phyloP scores from a whole-genome alignment of 345 rosid genomes.

The Turritis glabra region DNA sequence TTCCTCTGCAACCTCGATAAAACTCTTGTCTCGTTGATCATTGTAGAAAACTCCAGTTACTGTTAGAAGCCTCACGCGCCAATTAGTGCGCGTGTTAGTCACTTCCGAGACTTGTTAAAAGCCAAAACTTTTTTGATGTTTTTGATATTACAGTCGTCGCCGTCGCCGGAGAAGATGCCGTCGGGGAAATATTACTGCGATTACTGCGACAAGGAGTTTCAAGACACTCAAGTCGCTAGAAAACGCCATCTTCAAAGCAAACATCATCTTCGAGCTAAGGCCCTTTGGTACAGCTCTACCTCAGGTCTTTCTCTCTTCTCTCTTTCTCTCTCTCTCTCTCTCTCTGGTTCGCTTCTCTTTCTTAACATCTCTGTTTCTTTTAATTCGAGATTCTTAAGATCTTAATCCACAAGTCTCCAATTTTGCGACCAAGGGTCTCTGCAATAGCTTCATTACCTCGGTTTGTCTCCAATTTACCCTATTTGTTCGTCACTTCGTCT shows the following conservation, averaged over 20 bases:
- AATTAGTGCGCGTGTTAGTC: background rate
- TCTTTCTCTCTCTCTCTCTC: background rate
- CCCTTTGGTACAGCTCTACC: conserved; percentile 65
- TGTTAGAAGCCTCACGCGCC: background rate
- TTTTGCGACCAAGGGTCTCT: conserved; percentile 48
- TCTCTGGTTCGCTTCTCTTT: conserved; percentile 5
- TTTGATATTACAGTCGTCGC: background rate
- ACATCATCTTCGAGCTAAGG: conserved; percentile 81
- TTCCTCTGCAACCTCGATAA: background rate
- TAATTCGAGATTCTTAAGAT: conserved; percentile 32
- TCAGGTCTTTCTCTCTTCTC: conserved; percentile 27
- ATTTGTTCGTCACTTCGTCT: background rate
- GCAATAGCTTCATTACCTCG: conserved; percentile 68
- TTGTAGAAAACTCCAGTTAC: background rate
- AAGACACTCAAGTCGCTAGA: conserved; percentile 72
- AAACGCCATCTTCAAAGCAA: conserved; percentile 83
- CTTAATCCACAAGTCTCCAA: conserved; percentile 28
- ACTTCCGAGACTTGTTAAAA: background rate
- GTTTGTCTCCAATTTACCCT: conserved; percentile 26
- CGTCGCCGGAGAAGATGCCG: conserved; percentile 46
- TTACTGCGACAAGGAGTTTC: conserved; percentile 93
- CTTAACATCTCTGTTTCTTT: background rate
- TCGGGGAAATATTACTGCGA: conserved; percentile 80
- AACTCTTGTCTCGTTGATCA: background rate
- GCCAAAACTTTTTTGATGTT: background rate